Percentiles rank a stretch among this genome's conserved stretches.
Evolutionary conservation across 75 land plant genomes (phyloP).

Genomic region (Pinus tabuliformis): DNA sequence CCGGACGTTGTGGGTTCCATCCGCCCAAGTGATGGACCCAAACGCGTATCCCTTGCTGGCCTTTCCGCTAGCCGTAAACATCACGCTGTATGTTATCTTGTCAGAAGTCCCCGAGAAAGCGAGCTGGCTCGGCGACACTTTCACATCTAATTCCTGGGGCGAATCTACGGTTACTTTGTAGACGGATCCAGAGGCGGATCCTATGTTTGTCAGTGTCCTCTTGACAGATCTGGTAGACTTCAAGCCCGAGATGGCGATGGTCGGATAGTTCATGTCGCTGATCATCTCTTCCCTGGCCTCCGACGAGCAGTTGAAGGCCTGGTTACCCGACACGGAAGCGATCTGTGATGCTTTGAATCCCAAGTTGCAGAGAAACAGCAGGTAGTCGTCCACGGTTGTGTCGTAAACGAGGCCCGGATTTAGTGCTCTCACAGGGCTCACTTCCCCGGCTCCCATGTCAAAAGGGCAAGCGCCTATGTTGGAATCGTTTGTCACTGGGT

Average conservation of each 20-base stretch:
- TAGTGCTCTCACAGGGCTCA: slow-evolving; percentile 55
- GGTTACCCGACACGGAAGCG: slow-evolving; percentile 23
- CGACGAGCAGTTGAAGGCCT: slow-evolving; percentile 23
- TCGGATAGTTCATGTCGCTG: slow-evolving; percentile 63
- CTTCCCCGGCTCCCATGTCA: slow-evolving; percentile 62
- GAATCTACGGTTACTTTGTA: slow-evolving; percentile 29
- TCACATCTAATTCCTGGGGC: slow-evolving; percentile 31
- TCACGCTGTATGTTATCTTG: slow-evolving; percentile 23
- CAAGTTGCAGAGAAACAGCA: slow-evolving; percentile 54
- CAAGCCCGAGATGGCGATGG: slow-evolving; percentile 27
- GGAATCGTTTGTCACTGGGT: slow-evolving; percentile 23
- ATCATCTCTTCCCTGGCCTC: slow-evolving; percentile 29
- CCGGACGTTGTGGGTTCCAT: slow-evolving; percentile 54
- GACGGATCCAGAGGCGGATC: slow-evolving; percentile 18
- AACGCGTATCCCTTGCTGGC: slow-evolving; percentile 52
- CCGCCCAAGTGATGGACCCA: slow-evolving; percentile 69
- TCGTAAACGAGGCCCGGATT: slow-evolving; percentile 71
- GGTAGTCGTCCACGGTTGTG: slow-evolving; percentile 37
- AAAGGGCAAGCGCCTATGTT: slow-evolving; percentile 32
- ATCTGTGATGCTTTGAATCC: slow-evolving; percentile 47
- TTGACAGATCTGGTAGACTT: not conserved
- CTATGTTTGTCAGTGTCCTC: slow-evolving; percentile 54
- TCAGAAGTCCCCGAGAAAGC: slow-evolving; percentile 18
- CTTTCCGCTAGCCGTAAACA: slow-evolving; percentile 18
- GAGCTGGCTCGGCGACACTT: slow-evolving; percentile 44